A percentile compares a stretch with the other conserved stretches of the same genome.
Evolutionary conservation across 2,329 filamentous ascomycete genomes (phyloP).

Genomic region (Phoma sp.): DNA sequence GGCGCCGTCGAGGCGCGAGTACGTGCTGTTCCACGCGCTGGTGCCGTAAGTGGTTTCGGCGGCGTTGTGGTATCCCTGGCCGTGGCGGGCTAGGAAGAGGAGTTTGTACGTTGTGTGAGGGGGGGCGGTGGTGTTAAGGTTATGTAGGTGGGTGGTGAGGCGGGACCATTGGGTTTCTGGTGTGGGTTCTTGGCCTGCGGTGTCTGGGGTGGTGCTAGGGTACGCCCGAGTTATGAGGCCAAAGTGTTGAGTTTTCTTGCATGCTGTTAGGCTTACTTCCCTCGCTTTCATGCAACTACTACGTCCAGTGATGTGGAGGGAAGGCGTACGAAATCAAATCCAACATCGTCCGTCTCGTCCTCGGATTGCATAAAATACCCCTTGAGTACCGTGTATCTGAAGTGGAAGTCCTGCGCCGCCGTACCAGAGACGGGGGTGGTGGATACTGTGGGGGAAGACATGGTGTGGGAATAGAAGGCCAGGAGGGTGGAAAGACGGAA

Average conservation of each 20-base stretch:
- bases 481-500: conserved; percentile 3
- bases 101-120: conserved; percentile 66
- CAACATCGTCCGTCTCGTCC: conserved; percentile 58
- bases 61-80: conserved; percentile 70
- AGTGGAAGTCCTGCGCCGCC: conserved; percentile 44
- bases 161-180: conserved; percentile 61
- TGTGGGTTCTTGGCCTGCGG: background rate
- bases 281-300: too few relatives aligned
- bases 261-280: background rate
- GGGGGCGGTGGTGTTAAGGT: conserved; percentile 26
- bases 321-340: conserved; percentile 67
- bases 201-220: conserved; percentile 35
- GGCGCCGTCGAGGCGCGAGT: conserved; percentile 68
- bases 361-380: conserved; percentile 72
- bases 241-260: conserved; percentile 65
- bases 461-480: conserved; percentile 16
- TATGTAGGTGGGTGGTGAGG: conserved; percentile 50
- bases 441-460: conserved; percentile 3
- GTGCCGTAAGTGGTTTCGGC: conserved; percentile 73
- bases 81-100: conserved; percentile 72
- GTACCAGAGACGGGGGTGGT: conserved; percentile 1
- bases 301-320: background rate
- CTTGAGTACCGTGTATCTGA: conserved; percentile 64
- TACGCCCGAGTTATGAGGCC: conserved; percentile 70
- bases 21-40: conserved; percentile 72